A percentile compares a stretch with the other conserved stretches of the same genome.
phyloP scores from a whole-genome alignment of 768 basidiomycete genomes.

The Astraeus odoratus region DNA sequence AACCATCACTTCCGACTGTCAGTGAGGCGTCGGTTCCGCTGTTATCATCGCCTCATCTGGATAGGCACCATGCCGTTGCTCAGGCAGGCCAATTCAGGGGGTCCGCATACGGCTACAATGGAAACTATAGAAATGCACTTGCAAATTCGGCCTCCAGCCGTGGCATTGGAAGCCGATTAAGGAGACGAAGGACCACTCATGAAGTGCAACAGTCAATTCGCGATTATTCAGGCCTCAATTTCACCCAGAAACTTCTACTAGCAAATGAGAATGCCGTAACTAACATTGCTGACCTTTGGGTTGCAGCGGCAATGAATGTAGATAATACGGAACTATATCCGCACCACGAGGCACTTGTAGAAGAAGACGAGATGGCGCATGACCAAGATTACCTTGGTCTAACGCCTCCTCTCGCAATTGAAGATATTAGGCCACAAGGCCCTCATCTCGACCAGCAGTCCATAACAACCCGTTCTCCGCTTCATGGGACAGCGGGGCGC shows the following conservation, averaged over 20 bases:
- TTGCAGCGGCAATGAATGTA: slow-evolving; percentile 92
- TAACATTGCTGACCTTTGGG: slow-evolving; percentile 95
- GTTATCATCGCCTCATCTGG: slow-evolving; percentile 32
- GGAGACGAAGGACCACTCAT: slow-evolving; percentile 43
- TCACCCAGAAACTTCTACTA: slow-evolving; percentile 81
- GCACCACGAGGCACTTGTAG: slow-evolving; percentile 22
- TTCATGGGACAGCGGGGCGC: slow-evolving; percentile 25
- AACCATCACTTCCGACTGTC: slow-evolving; percentile 36
- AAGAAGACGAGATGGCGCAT: slow-evolving; percentile 28
- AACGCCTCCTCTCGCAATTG: too few relatives aligned
- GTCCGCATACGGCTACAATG: slow-evolving; percentile 74
- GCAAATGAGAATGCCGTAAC: slow-evolving; percentile 95
- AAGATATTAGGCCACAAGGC: too few relatives aligned
- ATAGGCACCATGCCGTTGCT: slow-evolving; percentile 43
- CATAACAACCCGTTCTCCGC: slow-evolving; percentile 20
- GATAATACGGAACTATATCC: slow-evolving; percentile 75
- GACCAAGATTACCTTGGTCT: slow-evolving; percentile 24
- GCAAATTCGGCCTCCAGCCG: slow-evolving; percentile 45
- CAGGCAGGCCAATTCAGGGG: slow-evolving; percentile 59
- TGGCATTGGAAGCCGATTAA: slow-evolving; percentile 47
- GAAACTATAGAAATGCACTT: slow-evolving; percentile 47
- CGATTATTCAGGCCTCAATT: slow-evolving; percentile 59
- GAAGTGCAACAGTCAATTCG: slow-evolving; percentile 37
- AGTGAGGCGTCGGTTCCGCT: slow-evolving; percentile 40
- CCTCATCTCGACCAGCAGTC: too few relatives aligned